Conservation (phyloP, 768 basidiomycete species). For the Kwoniella sp. region DNA sequence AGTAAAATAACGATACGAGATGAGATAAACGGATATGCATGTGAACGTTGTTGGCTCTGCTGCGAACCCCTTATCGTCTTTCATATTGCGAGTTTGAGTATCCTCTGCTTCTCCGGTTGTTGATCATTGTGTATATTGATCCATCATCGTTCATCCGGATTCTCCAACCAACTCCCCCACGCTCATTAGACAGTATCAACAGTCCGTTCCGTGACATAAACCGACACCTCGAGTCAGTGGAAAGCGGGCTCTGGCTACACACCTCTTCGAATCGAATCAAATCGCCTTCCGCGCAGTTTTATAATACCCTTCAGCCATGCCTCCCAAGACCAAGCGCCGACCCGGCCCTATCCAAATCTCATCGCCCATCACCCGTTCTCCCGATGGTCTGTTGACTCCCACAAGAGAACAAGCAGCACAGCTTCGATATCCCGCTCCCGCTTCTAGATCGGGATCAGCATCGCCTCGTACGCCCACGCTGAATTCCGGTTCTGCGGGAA, state of each 20-base stretch:
- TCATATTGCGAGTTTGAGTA: too few species aligned
- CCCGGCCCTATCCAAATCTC: constrained; percentile 22
- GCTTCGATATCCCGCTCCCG: constrained; percentile 7
- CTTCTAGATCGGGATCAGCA: background rate
- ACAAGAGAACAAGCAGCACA: constrained; percentile 1
- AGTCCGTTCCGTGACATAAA: too few species aligned
- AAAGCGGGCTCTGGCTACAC: background rate
- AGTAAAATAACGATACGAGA: too few species aligned
- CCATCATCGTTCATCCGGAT: background rate
- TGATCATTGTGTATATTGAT: too few species aligned
- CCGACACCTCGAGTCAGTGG: too few species aligned
- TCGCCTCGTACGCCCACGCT: constrained; percentile 16
- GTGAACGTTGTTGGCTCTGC: too few species aligned
- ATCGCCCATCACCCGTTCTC: constrained; percentile 22
- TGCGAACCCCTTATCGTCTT: too few species aligned
- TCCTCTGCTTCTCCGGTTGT: too few species aligned
- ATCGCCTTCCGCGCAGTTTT: too few species aligned
- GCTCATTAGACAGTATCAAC: background rate
- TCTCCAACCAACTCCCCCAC: background rate
- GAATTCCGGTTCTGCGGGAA: background rate
- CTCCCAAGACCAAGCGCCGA: constrained; percentile 3
- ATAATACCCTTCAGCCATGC: background rate
- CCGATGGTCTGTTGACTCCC: constrained; percentile 5
- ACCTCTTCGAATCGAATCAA: background rate
- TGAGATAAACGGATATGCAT: too few species aligned